Evolutionary conservation across 2,329 filamentous ascomycete genomes (phyloP).

Genomic region (Beauveria sp.): DNA sequence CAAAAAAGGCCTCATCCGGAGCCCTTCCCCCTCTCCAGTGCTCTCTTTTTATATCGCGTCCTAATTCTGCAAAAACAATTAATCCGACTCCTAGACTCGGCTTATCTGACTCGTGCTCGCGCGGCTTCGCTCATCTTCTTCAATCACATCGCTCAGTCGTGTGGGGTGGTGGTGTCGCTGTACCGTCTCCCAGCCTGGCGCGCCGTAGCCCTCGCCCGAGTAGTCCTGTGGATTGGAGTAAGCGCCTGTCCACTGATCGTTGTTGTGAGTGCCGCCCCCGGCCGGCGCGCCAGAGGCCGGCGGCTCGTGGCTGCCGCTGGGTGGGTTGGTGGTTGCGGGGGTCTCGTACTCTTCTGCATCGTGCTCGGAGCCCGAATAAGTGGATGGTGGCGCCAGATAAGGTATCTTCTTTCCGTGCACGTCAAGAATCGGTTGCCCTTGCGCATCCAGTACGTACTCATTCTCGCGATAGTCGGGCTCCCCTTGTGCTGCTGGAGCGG

Average conservation of each 20-base stretch:
- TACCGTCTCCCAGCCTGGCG: slow-evolving; percentile 67
- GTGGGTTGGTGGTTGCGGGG: slow-evolving; percentile 35
- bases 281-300: slow-evolving; percentile 21
- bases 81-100: slow-evolving; percentile 23
- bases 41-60: neutral
- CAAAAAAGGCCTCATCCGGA: neutral
- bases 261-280: slow-evolving; percentile 10
- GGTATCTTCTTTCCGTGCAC: slow-evolving; percentile 51
- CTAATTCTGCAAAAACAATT: neutral
- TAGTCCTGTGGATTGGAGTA: slow-evolving; percentile 51
- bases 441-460: slow-evolving; percentile 59
- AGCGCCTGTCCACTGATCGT: slow-evolving; percentile 32
- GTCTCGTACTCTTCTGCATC: slow-evolving; percentile 52
- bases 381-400: slow-evolving; percentile 39
- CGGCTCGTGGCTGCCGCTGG: slow-evolving; percentile 27
- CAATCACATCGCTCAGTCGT: slow-evolving; percentile 77
- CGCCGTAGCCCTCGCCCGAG: slow-evolving; percentile 56
- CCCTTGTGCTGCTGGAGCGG: neutral
- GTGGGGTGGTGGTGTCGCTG: slow-evolving; percentile 82
- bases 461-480: slow-evolving; percentile 35
- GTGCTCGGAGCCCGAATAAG: slow-evolving; percentile 41
- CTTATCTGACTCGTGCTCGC: slow-evolving; percentile 62
- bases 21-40: neutral
- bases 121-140: slow-evolving; percentile 73
- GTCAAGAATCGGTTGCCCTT: slow-evolving; percentile 55